Conservation (phyloP, 108 stramenopile species). For the Aurantiochytrium sp. region DNA sequence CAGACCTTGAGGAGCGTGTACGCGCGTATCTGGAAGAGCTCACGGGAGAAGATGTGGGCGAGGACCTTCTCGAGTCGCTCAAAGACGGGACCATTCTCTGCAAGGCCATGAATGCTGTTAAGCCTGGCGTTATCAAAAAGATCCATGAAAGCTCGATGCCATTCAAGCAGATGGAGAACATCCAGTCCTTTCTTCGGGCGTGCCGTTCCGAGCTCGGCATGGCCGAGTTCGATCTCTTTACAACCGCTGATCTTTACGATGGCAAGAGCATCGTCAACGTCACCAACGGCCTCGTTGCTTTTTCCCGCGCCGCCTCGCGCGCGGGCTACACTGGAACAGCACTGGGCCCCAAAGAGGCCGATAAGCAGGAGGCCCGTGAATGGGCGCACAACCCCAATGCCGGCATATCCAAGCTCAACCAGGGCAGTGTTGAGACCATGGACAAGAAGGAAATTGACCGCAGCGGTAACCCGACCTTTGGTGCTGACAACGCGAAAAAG, state of each 20-base stretch:
- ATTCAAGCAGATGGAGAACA: slow-evolving; percentile 53
- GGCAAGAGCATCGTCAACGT: slow-evolving; percentile 1
- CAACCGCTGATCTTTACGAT: slow-evolving; percentile 42
- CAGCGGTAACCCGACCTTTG: background rate
- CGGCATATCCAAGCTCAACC: background rate
- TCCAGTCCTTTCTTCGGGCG: slow-evolving; percentile 30
- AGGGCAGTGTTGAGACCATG: background rate
- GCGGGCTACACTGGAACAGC: background rate
- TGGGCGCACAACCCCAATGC: slow-evolving; percentile 5
- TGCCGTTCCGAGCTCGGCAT: slow-evolving; percentile 43
- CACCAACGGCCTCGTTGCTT: background rate
- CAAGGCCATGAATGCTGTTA: slow-evolving; percentile 23
- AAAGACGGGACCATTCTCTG: slow-evolving; percentile 30
- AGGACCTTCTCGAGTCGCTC: background rate
- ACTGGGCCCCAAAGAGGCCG: background rate
- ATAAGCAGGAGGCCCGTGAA: background rate
- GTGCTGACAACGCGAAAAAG: background rate
- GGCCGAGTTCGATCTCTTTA: slow-evolving; percentile 40
- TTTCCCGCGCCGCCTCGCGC: background rate
- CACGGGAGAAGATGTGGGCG: background rate
- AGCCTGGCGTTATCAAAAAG: slow-evolving; percentile 37
- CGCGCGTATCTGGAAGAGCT: background rate
- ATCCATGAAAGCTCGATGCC: slow-evolving; percentile 31
- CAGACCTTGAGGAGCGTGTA: background rate
- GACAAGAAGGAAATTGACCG: background rate